Percentiles rank a stretch among this genome's conserved stretches.
Conservation (phyloP, 1,284 basidiomycete species). For the Athelia sp. region DNA sequence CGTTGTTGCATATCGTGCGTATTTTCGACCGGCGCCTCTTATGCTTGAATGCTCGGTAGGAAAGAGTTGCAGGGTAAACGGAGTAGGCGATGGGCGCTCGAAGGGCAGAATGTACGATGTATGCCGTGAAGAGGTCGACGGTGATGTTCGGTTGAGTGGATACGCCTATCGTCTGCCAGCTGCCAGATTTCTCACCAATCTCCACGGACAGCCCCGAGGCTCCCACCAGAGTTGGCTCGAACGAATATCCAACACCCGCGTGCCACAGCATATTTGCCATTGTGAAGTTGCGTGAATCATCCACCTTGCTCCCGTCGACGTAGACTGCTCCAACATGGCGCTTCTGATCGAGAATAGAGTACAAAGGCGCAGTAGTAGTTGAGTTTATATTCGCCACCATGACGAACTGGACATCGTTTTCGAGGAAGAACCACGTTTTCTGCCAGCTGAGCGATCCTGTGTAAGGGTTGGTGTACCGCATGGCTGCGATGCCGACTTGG, state of each 20-base stretch:
- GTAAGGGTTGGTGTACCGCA: constrained; percentile 59
- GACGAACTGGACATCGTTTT: constrained; percentile 55
- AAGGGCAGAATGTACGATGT: constrained; percentile 40
- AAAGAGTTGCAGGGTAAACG: constrained; percentile 43
- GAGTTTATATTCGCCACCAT: constrained; percentile 50
- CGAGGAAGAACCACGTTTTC: constrained; percentile 71
- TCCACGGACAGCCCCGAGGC: constrained; percentile 39
- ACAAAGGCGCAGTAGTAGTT: constrained; percentile 39
- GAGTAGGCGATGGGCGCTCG: constrained; percentile 42
- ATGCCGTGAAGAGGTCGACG: constrained; percentile 59
- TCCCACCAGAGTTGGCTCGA: constrained; percentile 22
- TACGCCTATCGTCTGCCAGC: constrained; percentile 61
- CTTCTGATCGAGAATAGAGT: constrained; percentile 64
- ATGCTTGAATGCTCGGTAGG: constrained; percentile 25
- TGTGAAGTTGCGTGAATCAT: constrained; percentile 28
- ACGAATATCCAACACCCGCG: constrained; percentile 45
- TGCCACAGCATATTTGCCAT: constrained; percentile 44
- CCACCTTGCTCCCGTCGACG: constrained; percentile 32
- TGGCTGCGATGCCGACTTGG: constrained; percentile 46
- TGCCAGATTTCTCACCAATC: constrained; percentile 43
- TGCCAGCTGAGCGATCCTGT: constrained; percentile 55
- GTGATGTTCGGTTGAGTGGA: constrained; percentile 45
- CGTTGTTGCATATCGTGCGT: constrained; percentile 38
- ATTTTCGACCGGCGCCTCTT: constrained; percentile 23
- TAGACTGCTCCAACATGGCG: constrained; percentile 36